Base-by-base conservation (phyloP, 495 filamentous ascomycete species). In the Paragyromitra xinjiangensis region DNA sequence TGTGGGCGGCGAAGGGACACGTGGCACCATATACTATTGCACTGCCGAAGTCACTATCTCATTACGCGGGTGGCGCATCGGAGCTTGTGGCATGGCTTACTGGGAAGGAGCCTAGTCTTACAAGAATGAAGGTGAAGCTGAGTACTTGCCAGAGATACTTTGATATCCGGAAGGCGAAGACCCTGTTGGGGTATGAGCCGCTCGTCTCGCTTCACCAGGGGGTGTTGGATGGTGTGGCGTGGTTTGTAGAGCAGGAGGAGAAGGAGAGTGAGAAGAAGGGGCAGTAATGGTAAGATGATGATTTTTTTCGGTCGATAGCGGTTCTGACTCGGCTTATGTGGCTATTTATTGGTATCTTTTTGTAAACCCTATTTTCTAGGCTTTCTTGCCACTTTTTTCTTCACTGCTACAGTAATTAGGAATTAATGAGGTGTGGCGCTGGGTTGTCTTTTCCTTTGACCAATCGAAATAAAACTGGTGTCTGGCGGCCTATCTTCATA, bases 141-240 rank as follows among this genome's bases (percentile, higher is more conserved):
- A 89, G 86, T 78, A 91, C 90, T 83, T 95, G 94, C 91, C 92
- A 92, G 55, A 89, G 93, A 26, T 97, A 94, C 85, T 95, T 92
- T 81, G 90, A 90, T 73, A 92, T 93, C 66, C 85, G 89, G n/a
- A 97, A 97, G 88, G 94, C 94, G 63, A 93, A 90, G 86, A 85
- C 82, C 79, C 84, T 92, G 79, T 85, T 97, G 64, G 92, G 92
- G 29, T 97, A 97, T 83, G 69, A 82, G 78, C 92, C 94, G 3
- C 83, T 95, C 37, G 88, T 94, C n/a, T 85, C 85, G 24, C 84
- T 97, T 73, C 87, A 92, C 56, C 92, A 96, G 74, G 94, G 92
- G 6, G 86, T 96, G 62, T 85, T 86, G 73, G 88, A 90, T 82
- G 89, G 89, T 2, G 92, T 94, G 44, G 86, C 87, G 68, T 92